A percentile compares a stretch with the other conserved stretches of the same genome.
These are phyloP conservation scores for Argentina anserina DNA, from an alignment of 306 rosid genomes.

Conservation along the genomic window DNA sequence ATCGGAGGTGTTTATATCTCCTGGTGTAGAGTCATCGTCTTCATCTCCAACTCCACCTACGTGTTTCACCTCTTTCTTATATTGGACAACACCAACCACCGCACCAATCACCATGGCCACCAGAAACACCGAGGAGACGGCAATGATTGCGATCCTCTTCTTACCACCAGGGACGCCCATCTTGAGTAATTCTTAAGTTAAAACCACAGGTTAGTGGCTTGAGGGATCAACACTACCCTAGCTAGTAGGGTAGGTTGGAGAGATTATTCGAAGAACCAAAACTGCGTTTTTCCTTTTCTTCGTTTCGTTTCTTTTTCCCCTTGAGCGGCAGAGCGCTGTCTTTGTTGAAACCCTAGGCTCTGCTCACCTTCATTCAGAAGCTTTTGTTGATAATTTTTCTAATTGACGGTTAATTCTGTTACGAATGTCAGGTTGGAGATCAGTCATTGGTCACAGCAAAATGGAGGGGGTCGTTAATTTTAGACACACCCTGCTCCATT, in stretches of 20 bases:
- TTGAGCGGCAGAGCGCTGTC: not conserved
- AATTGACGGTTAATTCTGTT: conserved; percentile 17
- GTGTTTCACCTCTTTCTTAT: not conserved
- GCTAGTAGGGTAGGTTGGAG: not conserved
- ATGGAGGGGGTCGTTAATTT: conserved; percentile 12
- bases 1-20: not conserved
- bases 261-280: not conserved
- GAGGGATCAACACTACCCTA: not conserved
- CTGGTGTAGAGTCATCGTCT: not conserved
- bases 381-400: not conserved
- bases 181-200: not conserved
- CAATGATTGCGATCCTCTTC: conserved; percentile 36
- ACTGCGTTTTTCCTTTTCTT: not conserved
- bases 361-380: not conserved
- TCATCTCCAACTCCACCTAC: not conserved
- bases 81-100: conserved; percentile 29
- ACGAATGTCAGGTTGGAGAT: conserved; percentile 26
- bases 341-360: conserved; percentile 16
- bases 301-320: not conserved
- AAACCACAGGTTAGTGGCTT: not conserved
- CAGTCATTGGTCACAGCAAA: not conserved
- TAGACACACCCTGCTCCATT: not conserved
- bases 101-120: conserved; percentile 49
- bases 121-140: conserved; percentile 28
- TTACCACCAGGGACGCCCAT: conserved; percentile 19